Percentiles rank a stretch among this genome's conserved stretches.
These are phyloP conservation scores for Heterobasidion annosum DNA, from an alignment of 1,284 basidiomycete species.

Conservation along the genomic window DNA sequence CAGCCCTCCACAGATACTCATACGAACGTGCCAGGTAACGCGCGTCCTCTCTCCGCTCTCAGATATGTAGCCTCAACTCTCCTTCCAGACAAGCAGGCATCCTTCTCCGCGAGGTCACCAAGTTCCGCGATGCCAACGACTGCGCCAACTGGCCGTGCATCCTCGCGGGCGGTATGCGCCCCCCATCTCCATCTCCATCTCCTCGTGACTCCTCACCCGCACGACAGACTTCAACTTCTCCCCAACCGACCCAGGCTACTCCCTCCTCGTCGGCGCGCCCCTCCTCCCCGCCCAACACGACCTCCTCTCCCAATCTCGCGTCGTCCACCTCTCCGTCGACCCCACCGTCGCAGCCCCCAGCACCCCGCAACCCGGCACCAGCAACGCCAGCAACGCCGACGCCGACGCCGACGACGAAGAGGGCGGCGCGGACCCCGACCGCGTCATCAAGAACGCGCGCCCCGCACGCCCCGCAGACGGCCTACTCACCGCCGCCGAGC, in stretches of 20 bases:
- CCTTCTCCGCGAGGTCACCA: slow-evolving; percentile 56
- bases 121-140: slow-evolving; percentile 43
- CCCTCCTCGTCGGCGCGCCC: slow-evolving; percentile 60
- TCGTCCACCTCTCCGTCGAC: slow-evolving; percentile 80
- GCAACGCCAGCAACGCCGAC: no score
- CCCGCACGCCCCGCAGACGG: slow-evolving; percentile 56
- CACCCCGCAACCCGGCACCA: slow-evolving; percentile 13
- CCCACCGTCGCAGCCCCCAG: slow-evolving; percentile 32
- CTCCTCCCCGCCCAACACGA: slow-evolving; percentile 47
- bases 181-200: background rate
- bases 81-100: slow-evolving; percentile 55
- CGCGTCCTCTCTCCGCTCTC: background rate
- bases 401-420: slow-evolving; percentile 25
- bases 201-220: slow-evolving; percentile 4
- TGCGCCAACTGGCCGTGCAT: slow-evolving; percentile 66
- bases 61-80: background rate
- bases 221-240: slow-evolving; percentile 87
- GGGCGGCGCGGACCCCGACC: slow-evolving; percentile 55
- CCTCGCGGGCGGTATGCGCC: slow-evolving; percentile 66
- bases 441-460: slow-evolving; percentile 73
- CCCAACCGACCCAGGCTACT: slow-evolving; percentile 81
- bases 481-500: slow-evolving; percentile 55
- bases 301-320: slow-evolving; percentile 54
- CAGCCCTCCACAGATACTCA: slow-evolving; percentile 47
- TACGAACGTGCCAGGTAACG: slow-evolving; percentile 79